phyloP scores from a whole-genome alignment of 768 basidiomycete species.

The Termitomyces heimii region DNA sequence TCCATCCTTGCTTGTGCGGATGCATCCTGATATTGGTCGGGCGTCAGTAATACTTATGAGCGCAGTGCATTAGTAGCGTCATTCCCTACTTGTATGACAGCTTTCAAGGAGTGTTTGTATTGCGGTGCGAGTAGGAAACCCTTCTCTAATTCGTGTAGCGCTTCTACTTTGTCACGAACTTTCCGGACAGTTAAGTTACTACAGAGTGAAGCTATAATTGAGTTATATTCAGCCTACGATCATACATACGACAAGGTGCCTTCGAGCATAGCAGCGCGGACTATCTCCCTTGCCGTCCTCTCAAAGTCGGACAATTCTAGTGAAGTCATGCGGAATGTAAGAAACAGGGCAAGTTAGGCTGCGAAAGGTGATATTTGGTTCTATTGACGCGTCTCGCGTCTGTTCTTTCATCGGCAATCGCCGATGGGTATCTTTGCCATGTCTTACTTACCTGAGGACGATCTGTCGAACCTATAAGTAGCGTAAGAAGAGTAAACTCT shows the following conservation, averaged over 20 bases:
- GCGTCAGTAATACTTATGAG: background rate
- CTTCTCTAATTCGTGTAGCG: constrained; percentile 33
- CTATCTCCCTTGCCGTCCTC: constrained; percentile 24
- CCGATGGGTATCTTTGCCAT: too few species aligned
- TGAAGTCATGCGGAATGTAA: constrained; percentile 14
- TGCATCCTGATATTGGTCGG: constrained; percentile 8
- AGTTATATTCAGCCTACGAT: background rate
- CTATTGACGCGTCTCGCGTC: constrained; percentile 4
- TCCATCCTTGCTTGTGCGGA: constrained; percentile 6
- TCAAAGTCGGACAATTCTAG: constrained; percentile 26
- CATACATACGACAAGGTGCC: constrained; percentile 23
- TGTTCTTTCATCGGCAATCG: background rate
- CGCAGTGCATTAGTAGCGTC: constrained; percentile 20
- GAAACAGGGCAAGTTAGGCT: background rate
- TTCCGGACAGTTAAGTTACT: constrained; percentile 44
- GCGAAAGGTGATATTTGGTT: constrained; percentile 2
- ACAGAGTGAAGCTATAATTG: background rate
- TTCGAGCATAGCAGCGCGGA: constrained; percentile 18
- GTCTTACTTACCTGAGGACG: too few species aligned
- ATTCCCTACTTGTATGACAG: constrained; percentile 27
- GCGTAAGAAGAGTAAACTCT: too few species aligned
- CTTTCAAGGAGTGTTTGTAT: constrained; percentile 44
- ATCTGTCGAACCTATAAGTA: too few species aligned
- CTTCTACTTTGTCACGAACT: constrained; percentile 46
- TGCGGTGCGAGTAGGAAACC: constrained; percentile 36